A percentile compares a stretch with the other conserved stretches of the same genome.
These are phyloP conservation scores for Dactylonectria estremocensis DNA, from an alignment of 2,329 filamentous ascomycete species.

Conservation along the genomic window DNA sequence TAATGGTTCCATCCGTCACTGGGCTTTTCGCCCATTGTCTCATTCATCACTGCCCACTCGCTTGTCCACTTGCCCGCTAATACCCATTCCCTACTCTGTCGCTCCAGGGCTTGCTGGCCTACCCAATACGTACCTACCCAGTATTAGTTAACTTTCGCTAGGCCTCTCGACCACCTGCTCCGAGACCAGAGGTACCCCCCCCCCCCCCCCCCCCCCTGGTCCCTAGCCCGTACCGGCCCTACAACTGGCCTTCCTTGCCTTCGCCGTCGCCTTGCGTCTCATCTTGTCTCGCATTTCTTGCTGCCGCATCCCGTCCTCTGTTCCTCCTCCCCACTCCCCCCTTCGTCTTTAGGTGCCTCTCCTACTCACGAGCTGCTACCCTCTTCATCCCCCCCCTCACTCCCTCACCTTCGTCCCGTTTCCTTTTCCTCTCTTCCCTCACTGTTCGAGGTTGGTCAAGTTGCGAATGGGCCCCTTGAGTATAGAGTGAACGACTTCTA, in stretches of 20 bases:
- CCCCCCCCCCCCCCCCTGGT: too few species aligned
- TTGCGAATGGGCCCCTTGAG: slow-evolving; percentile 37
- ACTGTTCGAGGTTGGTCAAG: slow-evolving; percentile 31
- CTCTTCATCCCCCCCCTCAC: slow-evolving; percentile 25
- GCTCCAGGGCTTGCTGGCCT: background rate
- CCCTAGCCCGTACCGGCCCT: slow-evolving; percentile 38
- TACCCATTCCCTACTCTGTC: slow-evolving; percentile 18
- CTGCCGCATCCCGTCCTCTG: slow-evolving; percentile 21
- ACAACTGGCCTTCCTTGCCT: slow-evolving; percentile 8
- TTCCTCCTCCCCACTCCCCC: slow-evolving; percentile 29
- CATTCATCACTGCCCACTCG: background rate
- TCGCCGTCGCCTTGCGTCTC: slow-evolving; percentile 28
- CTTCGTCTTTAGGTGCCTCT: background rate
- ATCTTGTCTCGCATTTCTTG: slow-evolving; percentile 46
- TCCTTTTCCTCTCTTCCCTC: slow-evolving; percentile 12
- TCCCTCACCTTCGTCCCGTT: background rate
- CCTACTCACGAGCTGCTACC: slow-evolving; percentile 14
- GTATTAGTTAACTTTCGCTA: slow-evolving; percentile 5
- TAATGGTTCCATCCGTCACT: slow-evolving; percentile 18
- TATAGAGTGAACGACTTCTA: slow-evolving; percentile 35
- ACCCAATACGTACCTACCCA: too few species aligned
- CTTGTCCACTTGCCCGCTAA: slow-evolving; percentile 9
- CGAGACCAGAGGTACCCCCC: slow-evolving; percentile 17
- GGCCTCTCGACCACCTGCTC: background rate
- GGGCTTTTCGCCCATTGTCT: slow-evolving; percentile 7